Percentiles rank a stretch among this genome's conserved stretches.
Evolutionary conservation across 495 filamentous ascomycete species (phyloP).

Genomic region (Aspergillus haitiensis): DNA sequence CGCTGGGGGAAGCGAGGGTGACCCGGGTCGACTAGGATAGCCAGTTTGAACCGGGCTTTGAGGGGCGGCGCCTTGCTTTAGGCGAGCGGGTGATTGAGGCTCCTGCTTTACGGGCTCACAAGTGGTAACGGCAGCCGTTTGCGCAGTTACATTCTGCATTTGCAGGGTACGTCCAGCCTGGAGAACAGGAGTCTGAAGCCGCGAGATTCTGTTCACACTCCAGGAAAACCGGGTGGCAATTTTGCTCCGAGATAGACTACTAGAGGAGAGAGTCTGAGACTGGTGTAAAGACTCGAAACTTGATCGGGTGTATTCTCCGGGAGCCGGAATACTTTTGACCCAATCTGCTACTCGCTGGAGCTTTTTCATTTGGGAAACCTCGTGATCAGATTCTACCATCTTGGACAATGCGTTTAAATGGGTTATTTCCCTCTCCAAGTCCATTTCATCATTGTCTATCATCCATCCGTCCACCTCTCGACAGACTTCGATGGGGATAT

Average conservation of each 20-base stretch:
- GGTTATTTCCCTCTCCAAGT: constrained; percentile 13
- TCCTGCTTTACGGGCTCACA: not conserved
- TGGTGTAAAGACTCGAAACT: too few species aligned
- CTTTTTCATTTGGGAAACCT: constrained; percentile 15
- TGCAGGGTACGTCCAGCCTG: not conserved
- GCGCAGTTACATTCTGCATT: not conserved
- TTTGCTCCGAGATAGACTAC: too few species aligned
- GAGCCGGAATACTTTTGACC: constrained; percentile 25
- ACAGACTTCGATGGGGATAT: constrained; percentile 9
- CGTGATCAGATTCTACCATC: not conserved
- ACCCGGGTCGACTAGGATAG: too few species aligned
- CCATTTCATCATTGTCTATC: constrained; percentile 11
- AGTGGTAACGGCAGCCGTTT: not conserved
- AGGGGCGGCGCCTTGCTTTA: not conserved
- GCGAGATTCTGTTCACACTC: too few species aligned
- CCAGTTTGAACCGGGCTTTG: not conserved
- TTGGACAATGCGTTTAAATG: constrained; percentile 9
- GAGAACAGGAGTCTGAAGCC: too few species aligned
- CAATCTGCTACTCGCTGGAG: constrained; percentile 26
- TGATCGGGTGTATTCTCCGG: not conserved
- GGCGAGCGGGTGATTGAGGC: not conserved
- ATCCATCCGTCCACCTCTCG: constrained; percentile 19
- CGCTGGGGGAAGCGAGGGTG: too few species aligned
- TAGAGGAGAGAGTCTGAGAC: too few species aligned
- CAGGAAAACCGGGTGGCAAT: too few species aligned